A percentile compares a stretch with the other conserved stretches of the same genome.
phyloP scores from a whole-genome alignment of 345 rosid species.

The Xanthoceras sorbifolium region DNA sequence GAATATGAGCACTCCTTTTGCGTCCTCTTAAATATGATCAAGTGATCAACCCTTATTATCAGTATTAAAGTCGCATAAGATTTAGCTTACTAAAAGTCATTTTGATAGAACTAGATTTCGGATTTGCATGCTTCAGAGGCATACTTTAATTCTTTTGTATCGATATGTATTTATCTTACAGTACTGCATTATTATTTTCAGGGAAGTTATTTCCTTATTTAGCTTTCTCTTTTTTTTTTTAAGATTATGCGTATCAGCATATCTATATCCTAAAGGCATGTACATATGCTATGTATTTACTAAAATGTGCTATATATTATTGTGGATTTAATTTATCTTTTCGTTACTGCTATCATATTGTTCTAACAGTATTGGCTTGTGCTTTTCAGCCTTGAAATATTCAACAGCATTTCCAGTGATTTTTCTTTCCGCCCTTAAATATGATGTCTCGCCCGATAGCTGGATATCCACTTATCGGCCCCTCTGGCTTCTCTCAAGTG shows the following conservation, averaged over 20 bases:
- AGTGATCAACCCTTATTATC: background rate
- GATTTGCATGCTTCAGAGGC: background rate
- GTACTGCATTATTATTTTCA: background rate
- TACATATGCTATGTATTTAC: background rate
- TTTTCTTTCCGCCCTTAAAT: constrained; percentile 92
- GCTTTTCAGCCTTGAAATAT: constrained; percentile 86
- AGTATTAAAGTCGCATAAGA: no score
- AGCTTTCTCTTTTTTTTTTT: background rate
- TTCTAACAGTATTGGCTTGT: constrained; percentile 29
- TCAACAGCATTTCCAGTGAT: constrained; percentile 97
- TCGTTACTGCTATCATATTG: constrained; percentile 1
- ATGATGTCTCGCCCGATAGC: constrained; percentile 73
- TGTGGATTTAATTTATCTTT: background rate
- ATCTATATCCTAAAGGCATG: background rate
- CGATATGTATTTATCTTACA: background rate
- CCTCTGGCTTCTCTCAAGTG: constrained; percentile 89
- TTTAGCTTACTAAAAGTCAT: background rate
- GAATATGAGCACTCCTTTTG: background rate
- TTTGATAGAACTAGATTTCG: background rate
- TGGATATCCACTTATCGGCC: constrained; percentile 85
- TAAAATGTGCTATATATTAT: background rate
- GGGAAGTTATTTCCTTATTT: background rate
- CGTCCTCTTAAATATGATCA: background rate
- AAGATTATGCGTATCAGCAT: background rate
- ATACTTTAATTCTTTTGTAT: no score